phyloP scores from a whole-genome alignment of 768 basidiomycete genomes.

The Naganishia randhawae region DNA sequence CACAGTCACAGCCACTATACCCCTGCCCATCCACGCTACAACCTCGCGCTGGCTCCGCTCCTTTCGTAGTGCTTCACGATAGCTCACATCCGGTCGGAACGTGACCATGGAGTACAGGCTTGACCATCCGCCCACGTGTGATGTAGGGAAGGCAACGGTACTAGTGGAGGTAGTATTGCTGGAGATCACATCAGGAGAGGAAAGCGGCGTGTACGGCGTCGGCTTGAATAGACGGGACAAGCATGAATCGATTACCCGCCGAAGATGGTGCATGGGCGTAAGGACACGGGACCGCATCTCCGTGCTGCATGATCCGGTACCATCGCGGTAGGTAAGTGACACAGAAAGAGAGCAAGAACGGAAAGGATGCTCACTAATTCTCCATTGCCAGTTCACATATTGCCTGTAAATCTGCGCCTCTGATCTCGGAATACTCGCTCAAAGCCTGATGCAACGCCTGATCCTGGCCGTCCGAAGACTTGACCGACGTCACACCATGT shows the following conservation, averaged over 20 bases:
- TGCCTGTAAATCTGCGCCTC: slow-evolving; percentile 83
- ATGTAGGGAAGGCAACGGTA: slow-evolving; percentile 59
- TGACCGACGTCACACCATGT: slow-evolving; percentile 61
- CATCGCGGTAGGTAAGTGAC: neutral
- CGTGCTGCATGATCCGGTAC: slow-evolving; percentile 58
- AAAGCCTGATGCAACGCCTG: slow-evolving; percentile 59
- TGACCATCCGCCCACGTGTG: slow-evolving; percentile 71
- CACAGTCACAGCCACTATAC: neutral
- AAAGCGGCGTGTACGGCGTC: slow-evolving; percentile 33
- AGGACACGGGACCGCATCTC: slow-evolving; percentile 94
- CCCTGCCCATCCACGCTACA: slow-evolving; percentile 48
- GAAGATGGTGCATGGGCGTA: slow-evolving; percentile 71
- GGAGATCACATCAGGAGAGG: slow-evolving; percentile 16
- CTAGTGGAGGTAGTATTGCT: slow-evolving; percentile 20
- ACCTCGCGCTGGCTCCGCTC: slow-evolving; percentile 67
- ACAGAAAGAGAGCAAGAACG: neutral
- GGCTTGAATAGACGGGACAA: slow-evolving; percentile 44
- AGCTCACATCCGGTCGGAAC: slow-evolving; percentile 91
- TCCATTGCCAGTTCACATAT: slow-evolving; percentile 90
- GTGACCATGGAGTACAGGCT: slow-evolving; percentile 97
- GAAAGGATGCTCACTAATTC: slow-evolving; percentile 74
- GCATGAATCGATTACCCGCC: slow-evolving; percentile 72
- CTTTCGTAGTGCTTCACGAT: slow-evolving; percentile 70
- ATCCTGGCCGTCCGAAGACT: slow-evolving; percentile 48
- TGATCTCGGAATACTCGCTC: slow-evolving; percentile 69